Percentiles rank a stretch among this genome's conserved stretches.
Evolutionary conservation across 768 basidiomycete genomes (phyloP).

Genomic region (Mycena indigotica): DNA sequence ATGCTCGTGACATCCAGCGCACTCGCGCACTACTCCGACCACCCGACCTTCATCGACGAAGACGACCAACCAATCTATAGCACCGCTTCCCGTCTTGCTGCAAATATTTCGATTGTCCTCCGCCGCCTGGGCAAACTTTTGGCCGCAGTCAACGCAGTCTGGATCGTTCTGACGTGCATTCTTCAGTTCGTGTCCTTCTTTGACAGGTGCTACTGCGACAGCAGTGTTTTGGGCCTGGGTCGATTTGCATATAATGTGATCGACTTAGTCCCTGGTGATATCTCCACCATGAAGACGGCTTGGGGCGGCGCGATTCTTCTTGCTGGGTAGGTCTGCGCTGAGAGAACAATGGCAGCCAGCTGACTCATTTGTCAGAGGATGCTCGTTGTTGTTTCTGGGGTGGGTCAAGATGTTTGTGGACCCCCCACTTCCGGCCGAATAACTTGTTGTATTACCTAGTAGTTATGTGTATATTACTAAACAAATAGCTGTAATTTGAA

Average conservation of each 20-base stretch:
- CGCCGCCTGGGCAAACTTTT: slow-evolving; percentile 34
- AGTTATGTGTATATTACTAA: no score
- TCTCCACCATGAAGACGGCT: slow-evolving; percentile 28
- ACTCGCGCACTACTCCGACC: slow-evolving; percentile 31
- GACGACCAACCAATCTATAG: not conserved
- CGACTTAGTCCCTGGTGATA: slow-evolving; percentile 18
- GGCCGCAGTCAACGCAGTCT: slow-evolving; percentile 33
- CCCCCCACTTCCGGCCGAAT: slow-evolving; percentile 12
- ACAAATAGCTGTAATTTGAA: no score
- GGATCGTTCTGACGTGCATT: slow-evolving; percentile 33
- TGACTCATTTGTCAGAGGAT: slow-evolving; percentile 1
- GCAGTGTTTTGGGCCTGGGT: slow-evolving; percentile 33
- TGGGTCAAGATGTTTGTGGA: slow-evolving; percentile 11
- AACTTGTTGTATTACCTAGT: not conserved
- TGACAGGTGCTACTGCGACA: slow-evolving; percentile 40
- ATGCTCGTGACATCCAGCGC: slow-evolving; percentile 28
- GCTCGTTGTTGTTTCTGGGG: not conserved
- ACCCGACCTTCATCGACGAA: not conserved
- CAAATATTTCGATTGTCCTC: slow-evolving; percentile 25
- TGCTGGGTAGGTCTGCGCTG: slow-evolving; percentile 13
- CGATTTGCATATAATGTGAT: slow-evolving; percentile 35
- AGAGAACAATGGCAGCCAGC: not conserved
- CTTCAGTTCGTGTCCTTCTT: slow-evolving; percentile 38
- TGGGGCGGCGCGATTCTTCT: slow-evolving; percentile 42
- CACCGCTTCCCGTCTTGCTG: slow-evolving; percentile 15